These are phyloP conservation scores for Tubosaeta sp. DNA, from an alignment of 768 basidiomycete species.

Conservation along the genomic window DNA sequence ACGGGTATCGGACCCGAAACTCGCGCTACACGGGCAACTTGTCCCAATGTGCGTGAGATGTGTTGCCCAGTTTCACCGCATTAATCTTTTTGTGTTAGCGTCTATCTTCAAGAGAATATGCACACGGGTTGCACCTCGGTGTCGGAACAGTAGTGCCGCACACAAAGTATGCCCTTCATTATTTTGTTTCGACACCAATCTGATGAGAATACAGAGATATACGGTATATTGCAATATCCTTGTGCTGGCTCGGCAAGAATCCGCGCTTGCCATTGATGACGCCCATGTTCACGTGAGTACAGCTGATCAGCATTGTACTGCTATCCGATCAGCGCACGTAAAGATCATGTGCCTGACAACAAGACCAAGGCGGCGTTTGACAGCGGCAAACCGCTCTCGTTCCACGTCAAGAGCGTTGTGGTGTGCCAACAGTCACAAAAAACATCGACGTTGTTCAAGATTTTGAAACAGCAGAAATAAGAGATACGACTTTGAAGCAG, in stretches of 20 bases:
- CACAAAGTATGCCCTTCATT: conserved; percentile 61
- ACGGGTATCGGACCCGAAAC: conserved; percentile 67
- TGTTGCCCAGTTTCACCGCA: neutral
- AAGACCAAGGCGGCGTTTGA: conserved; percentile 81
- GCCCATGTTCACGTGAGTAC: conserved; percentile 79
- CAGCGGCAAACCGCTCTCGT: conserved; percentile 85
- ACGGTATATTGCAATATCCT: conserved; percentile 92
- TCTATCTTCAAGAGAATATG: conserved; percentile 90
- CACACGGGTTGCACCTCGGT: conserved; percentile 47
- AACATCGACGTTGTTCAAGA: conserved; percentile 79
- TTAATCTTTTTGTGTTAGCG: conserved; percentile 43
- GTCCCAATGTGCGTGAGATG: conserved; percentile 69
- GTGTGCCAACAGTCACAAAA: conserved; percentile 82
- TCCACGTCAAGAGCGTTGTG: conserved; percentile 84
- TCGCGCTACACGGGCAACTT: conserved; percentile 67
- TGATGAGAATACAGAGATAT: conserved; percentile 60
- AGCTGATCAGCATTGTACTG: neutral
- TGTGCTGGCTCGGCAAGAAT: conserved; percentile 88
- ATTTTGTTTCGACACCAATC: neutral
- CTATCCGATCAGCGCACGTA: conserved; percentile 5
- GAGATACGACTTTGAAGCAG: conserved; percentile 96
- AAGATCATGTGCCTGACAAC: conserved; percentile 80
- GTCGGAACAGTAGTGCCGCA: conserved; percentile 67
- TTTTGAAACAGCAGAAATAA: conserved; percentile 80
- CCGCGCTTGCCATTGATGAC: conserved; percentile 90